Base-by-base conservation (phyloP, 768 basidiomycete species). In the Mycena epipterygia region DNA sequence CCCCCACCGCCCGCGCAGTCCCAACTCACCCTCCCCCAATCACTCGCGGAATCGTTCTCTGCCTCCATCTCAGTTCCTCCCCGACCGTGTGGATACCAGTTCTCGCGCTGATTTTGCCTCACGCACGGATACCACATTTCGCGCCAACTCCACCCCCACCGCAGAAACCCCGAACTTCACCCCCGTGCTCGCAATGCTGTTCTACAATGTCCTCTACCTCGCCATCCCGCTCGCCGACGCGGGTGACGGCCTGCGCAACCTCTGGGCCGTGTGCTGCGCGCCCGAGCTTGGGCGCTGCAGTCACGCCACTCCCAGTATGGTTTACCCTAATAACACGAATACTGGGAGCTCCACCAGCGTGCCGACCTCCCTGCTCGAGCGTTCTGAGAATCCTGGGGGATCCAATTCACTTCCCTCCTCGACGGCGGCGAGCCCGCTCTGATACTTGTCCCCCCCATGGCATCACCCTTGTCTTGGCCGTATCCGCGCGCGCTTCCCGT, bases 231-330 rank as follows among this genome's bases (percentile, higher is more conserved):
- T 95, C 25, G 90, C 90, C 25, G 92, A 93, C 78, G 90, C 92
- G 0, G 94, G 94, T 2, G 93, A 96, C 64, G 88, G 89, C 0
- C 83, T 96, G 37, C 88, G 89, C 64, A 95, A 93, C 75, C 81
- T 95, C 2, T 95, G 93, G 93, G 88, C 89, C 6, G 89, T 95
- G 21, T 95, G 95, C 77, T 95, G 92, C 76, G 89, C 91, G 66
- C 78, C 88, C 1, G 93, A 94, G 66, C 81, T 95, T 11, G 94
- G 94, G 35, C 85, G 88, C 41, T 85, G 85, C 53, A 91, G 91
- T 19, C 92, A 93, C 61, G 88, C 89, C 70, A 90, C 91, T 19
- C n/a, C n/a, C n/a, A n/a, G n/a, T n/a, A n/a, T n/a, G n/a, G n/a
- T n/a, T n/a, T n/a, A n/a, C n/a, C n/a, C n/a, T n/a, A n/a, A n/a